Percentiles rank a stretch among this genome's conserved stretches.
phyloP scores from a whole-genome alignment of 2,329 filamentous ascomycete genomes.

The Diaporthe capsici region DNA sequence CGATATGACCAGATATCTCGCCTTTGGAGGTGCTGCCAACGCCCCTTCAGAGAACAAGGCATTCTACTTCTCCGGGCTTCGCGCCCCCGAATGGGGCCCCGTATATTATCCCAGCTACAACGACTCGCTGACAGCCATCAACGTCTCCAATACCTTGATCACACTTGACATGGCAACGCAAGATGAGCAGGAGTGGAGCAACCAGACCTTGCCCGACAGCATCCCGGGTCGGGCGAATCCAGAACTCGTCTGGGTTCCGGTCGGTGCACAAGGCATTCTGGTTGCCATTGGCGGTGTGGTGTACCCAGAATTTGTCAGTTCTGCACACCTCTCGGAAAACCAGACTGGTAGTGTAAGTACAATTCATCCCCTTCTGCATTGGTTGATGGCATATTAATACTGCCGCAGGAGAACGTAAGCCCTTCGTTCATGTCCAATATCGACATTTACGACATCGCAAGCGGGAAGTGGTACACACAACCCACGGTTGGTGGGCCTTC shows the following conservation, averaged over 20 bases:
- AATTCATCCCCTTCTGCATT: not conserved
- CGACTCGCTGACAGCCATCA: constrained; percentile 54
- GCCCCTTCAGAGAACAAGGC: constrained; percentile 79
- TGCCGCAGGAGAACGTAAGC: constrained; percentile 70
- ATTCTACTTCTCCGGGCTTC: constrained; percentile 79
- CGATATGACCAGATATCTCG: constrained; percentile 71
- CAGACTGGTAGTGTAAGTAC: constrained; percentile 57
- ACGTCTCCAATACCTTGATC: constrained; percentile 70
- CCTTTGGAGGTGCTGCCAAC: constrained; percentile 74
- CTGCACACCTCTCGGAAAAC: constrained; percentile 49
- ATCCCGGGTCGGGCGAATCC: constrained; percentile 72
- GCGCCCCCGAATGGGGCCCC: constrained; percentile 62
- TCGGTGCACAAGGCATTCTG: constrained; percentile 81
- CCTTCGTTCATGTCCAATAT: constrained; percentile 79
- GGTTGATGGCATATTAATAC: constrained; percentile 43
- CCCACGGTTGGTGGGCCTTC: constrained; percentile 71
- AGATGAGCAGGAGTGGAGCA: constrained; percentile 67
- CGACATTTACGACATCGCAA: constrained; percentile 83
- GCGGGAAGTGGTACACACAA: constrained; percentile 77
- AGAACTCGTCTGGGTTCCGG: constrained; percentile 82
- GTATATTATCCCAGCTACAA: constrained; percentile 58
- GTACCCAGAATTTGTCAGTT: constrained; percentile 64
- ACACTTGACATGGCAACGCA: constrained; percentile 71
- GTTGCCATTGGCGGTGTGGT: constrained; percentile 83
- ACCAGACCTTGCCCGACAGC: constrained; percentile 63